phyloP scores from a whole-genome alignment of 208 protist genomes.

The Crithidia bombi region DNA sequence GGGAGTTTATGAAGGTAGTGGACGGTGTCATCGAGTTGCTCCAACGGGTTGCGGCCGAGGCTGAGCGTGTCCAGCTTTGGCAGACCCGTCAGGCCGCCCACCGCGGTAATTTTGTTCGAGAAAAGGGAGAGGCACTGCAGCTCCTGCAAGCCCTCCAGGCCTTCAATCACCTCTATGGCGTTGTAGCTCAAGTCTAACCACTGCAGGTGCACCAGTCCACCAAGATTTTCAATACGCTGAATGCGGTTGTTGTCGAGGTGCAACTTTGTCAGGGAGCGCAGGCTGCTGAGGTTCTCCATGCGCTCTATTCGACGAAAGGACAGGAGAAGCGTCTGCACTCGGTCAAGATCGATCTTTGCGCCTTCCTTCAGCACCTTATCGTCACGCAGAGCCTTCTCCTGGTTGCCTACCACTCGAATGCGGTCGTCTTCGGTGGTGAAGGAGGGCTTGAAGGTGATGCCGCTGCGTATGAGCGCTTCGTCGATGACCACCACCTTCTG shows the following conservation, averaged over 20 bases:
- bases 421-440: conserved; percentile 79
- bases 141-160: conserved; percentile 80
- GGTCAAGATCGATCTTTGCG: conserved; percentile 56
- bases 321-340: conserved; percentile 70
- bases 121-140: conserved; percentile 92
- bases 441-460: conserved; percentile 66
- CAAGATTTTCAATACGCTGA: conserved; percentile 89
- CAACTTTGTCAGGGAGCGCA: conserved; percentile 90
- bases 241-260: conserved; percentile 97
- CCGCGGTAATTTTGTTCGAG: conserved; percentile 79
- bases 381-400: conserved; percentile 60
- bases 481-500: conserved; percentile 78
- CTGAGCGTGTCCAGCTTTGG: conserved; percentile 86
- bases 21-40: conserved; percentile 83
- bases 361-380: conserved; percentile 58
- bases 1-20: conserved; percentile 81
- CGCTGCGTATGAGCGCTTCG: conserved; percentile 79
- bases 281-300: conserved; percentile 91
- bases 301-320: conserved; percentile 73
- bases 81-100: conserved; percentile 78
- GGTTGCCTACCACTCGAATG: conserved; percentile 71
- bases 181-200: conserved; percentile 96
- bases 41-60: conserved; percentile 93
- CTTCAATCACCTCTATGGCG: conserved; percentile 91
- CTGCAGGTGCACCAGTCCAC: conserved; percentile 78